Evolutionary conservation across 2,329 filamentous ascomycete species (phyloP), one percentile per base, ranked within the genome.

Genomic region (Phyllosticta citribraziliensis): DNA sequence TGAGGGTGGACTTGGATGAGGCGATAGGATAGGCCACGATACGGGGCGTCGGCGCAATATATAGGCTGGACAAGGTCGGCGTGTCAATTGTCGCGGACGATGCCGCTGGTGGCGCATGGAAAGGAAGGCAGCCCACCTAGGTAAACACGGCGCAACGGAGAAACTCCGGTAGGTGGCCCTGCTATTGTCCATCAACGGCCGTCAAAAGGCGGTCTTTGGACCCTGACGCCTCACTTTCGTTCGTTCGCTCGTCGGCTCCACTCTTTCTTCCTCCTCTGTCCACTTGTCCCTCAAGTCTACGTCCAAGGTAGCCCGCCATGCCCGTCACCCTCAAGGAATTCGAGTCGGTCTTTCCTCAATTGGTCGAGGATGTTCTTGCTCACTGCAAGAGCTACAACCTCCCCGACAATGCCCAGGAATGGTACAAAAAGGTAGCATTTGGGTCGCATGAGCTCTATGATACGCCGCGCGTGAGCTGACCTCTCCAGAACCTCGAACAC

Each of bases 271-370:
- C 22, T 4, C 10, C 12, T 35, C 22, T 27, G 19, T 19, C n/a
- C 33, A 25, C 52, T 19, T 35, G 24, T 40, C 53, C 8, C 25
- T 30, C n/a, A 40, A 25, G n/a, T 4, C 40, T 50, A 12, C 58
- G 14, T 35, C 11, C 20, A 19, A 20, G 25, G 10, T 22, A 22
- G 24, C 35, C 53, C 68, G 72, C 57, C 55, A 85, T 94, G 80
- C 85, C 86, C 67, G 88, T 88, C 57, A 92, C 87, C 56, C 85
- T 92, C 63, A 81, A 88, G 70, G 87, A 96, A 70, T 99, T 99
- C 74, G 91, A 97, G 82, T 80, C 85, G 54, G 84, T 97, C 73
- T 97, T 92, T 79, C 90, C 91, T 61, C 87, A 87, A 75, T 84
- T 99, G 66, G 85, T 92, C 70, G 83, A 89, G 73, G 90, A 91